Evolutionary conservation across 176 grass and related monocot genomes (phyloP), one percentile per base, ranked within the genome.

Genomic region (Oryza meridionalis): DNA sequence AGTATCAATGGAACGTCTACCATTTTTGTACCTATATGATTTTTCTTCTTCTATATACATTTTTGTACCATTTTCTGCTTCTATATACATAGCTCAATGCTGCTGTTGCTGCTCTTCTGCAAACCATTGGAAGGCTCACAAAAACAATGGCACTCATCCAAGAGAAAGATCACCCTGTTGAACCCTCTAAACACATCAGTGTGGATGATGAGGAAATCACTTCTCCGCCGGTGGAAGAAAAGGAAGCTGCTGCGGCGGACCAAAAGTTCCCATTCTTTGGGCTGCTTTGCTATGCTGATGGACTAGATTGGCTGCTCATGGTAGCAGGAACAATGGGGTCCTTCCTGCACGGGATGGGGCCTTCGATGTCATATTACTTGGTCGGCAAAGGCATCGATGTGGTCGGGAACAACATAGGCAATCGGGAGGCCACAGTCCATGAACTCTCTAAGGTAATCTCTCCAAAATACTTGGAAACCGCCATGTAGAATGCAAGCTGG

Each of bases 221-320:
- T 13, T 40, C 67, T 65, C 12, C 75, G 0, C 45, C 49, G 38
- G 11, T 58, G 14, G 16, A 27, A 64, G 51, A 82, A 73, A 55
- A 35, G 22, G 22, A 42, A 22, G 74, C 44, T 16, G 43, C 21
- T 19, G 47, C 47, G 15, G 5, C 15, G 0, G 67, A 78, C n/a
- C 65, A 78, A 11, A 27, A 21, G 0, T 84, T 88, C 77, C 81
- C 76, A 3, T 88, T 88, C 69, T 79, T 88, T 79, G 76, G 81
- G 44, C 81, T 92, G 40, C 90, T 92, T 22, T 64, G 65, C 44
- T 92, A 93, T 4, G 91, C 88, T 0, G 85, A 90, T 58, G 73
- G 68, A 6, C 59, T 88, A 29, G 91, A 90, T 66, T 93, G 91
- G 91, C 37, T 90, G 17, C 75, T 90, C 72, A 90, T 93, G 88